A percentile compares a stretch with the other conserved stretches of the same genome.
These are phyloP conservation scores for Rhodotorula sp. DNA, from an alignment of 1,284 basidiomycete species.

Conservation along the genomic window DNA sequence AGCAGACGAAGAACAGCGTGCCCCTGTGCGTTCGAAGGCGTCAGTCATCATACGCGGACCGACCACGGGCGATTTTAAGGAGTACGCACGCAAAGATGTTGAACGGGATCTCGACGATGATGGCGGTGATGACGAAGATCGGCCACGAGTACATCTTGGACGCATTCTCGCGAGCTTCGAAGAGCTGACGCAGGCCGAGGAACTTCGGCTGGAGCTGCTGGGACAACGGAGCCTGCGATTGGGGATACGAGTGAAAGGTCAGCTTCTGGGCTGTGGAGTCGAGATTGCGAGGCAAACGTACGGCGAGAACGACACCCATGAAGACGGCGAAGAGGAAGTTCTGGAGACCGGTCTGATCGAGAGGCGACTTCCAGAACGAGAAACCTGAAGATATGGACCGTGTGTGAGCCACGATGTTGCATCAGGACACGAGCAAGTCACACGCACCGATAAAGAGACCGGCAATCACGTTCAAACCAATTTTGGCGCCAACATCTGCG, in stretches of 20 bases:
- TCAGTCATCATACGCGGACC: neutral
- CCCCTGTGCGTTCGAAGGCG: slow-evolving; percentile 23
- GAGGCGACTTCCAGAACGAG: slow-evolving; percentile 65
- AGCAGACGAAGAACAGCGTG: slow-evolving; percentile 52
- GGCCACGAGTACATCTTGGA: slow-evolving; percentile 82
- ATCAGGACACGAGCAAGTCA: neutral
- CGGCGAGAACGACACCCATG: slow-evolving; percentile 38
- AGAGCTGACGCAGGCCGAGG: slow-evolving; percentile 58
- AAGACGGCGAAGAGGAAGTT: slow-evolving; percentile 71
- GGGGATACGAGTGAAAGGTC: neutral
- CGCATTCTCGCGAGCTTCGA: slow-evolving; percentile 70
- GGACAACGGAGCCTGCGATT: slow-evolving; percentile 49
- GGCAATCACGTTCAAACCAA: slow-evolving; percentile 54
- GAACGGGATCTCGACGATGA: slow-evolving; percentile 51
- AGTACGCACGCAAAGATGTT: slow-evolving; percentile 42
- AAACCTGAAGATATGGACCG: slow-evolving; percentile 39
- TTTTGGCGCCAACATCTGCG: slow-evolving; percentile 49
- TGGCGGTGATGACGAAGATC: slow-evolving; percentile 56
- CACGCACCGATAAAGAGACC: slow-evolving; percentile 52
- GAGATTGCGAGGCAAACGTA: slow-evolving; percentile 39
- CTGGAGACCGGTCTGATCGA: slow-evolving; percentile 69
- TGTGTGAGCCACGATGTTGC: neutral
- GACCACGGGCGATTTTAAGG: too few relatives aligned
- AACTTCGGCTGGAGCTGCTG: slow-evolving; percentile 55
- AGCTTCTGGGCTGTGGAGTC: neutral